Evolutionary conservation across 495 filamentous ascomycete species (phyloP).

Genomic region (Hypoxylon fragiforme): DNA sequence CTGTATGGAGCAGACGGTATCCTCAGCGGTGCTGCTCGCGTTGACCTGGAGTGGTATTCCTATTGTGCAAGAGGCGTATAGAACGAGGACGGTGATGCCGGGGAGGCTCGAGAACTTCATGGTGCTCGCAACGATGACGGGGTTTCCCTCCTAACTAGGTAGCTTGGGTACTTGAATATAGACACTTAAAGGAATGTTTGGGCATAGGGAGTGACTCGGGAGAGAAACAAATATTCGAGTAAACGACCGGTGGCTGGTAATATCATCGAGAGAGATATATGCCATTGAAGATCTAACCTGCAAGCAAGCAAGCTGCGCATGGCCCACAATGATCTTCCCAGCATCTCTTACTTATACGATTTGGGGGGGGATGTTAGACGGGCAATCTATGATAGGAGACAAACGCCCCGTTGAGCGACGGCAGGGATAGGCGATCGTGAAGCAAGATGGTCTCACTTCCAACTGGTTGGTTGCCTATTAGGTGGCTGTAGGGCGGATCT

Average conservation of each 20-base stretch:
- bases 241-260: constrained; percentile 20
- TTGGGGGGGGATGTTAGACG: too few relatives aligned
- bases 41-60: constrained; percentile 11
- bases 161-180: too few relatives aligned
- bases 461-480: neutral
- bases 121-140: neutral
- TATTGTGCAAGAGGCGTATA: constrained; percentile 13
- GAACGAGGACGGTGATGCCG: constrained; percentile 8
- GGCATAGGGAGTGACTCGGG: constrained; percentile 12
- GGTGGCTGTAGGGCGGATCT: constrained; percentile 17
- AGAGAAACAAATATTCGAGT: constrained; percentile 4
- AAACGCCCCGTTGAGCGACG: constrained; percentile 6
- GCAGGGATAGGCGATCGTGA: constrained; percentile 24
- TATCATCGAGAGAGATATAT: constrained; percentile 21
- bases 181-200: constrained; percentile 18
- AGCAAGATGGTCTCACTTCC: constrained; percentile 29
- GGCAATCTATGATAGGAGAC: constrained; percentile 4
- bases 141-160: neutral
- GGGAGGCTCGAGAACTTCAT: constrained; percentile 23
- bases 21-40: neutral
- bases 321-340: constrained; percentile 21
- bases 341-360: constrained; percentile 21
- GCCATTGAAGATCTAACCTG: constrained; percentile 25
- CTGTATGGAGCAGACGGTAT: constrained; percentile 10
- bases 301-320: too few relatives aligned